Percentiles rank a stretch among this genome's conserved stretches.
phyloP scores from a whole-genome alignment of 1,139 yeast genomes.

The Maudiozyma humilis region DNA sequence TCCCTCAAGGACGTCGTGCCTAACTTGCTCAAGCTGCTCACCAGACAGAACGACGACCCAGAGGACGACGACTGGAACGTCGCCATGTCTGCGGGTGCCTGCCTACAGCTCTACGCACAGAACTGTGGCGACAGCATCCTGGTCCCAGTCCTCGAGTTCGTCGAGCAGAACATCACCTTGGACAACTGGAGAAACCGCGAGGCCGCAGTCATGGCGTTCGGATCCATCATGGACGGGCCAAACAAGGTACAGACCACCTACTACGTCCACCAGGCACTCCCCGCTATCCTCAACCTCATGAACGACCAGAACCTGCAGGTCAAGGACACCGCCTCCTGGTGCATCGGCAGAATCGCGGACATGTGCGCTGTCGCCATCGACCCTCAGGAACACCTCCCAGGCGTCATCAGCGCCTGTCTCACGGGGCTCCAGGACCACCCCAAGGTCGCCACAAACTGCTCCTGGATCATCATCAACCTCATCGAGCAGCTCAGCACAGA shows the following conservation, averaged over 20 bases:
- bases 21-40: conserved; percentile 66
- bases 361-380: conserved; percentile 73
- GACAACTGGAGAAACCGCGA: conserved; percentile 81
- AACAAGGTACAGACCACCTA: conserved; percentile 60
- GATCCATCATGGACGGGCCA: conserved; percentile 93
- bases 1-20: conserved; percentile 86
- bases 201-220: conserved; percentile 98
- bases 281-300: conserved; percentile 67
- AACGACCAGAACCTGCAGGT: conserved; percentile 73
- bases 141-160: conserved; percentile 75
- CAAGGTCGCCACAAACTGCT: conserved; percentile 86
- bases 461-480: conserved; percentile 92
- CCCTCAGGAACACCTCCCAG: conserved; percentile 53
- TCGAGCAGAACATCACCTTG: conserved; percentile 57
- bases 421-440: conserved; percentile 83
- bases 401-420: conserved; percentile 62
- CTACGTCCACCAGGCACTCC: conserved; percentile 72
- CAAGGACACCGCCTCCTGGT: conserved; percentile 97
- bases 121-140: conserved; percentile 80
- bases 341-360: conserved; percentile 93
- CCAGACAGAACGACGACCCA: conserved; percentile 84
- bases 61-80: conserved; percentile 95
- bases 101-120: conserved; percentile 88
- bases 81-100: conserved; percentile 98
- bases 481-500: conserved; percentile 74